Percentiles rank a stretch among this genome's conserved stretches.
Conservation (phyloP, 768 basidiomycete species). For the Leccinum olivaceopallidum region DNA sequence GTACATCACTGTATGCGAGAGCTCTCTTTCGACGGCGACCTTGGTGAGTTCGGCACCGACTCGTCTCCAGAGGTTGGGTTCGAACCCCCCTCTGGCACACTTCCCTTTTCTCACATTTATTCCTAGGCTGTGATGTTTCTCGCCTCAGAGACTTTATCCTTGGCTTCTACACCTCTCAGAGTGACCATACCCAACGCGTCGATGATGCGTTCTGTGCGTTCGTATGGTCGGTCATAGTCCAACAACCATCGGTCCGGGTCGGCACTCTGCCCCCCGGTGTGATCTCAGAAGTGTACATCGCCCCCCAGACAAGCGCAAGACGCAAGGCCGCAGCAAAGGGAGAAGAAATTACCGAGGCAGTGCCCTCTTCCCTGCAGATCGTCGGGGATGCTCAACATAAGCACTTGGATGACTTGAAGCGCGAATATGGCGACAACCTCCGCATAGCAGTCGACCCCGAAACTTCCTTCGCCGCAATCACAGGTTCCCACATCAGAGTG, state of each 20-base stretch:
- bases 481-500: constrained; percentile 83
- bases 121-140: constrained; percentile 70
- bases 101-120: constrained; percentile 24
- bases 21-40: constrained; percentile 86
- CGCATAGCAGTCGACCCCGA: constrained; percentile 77
- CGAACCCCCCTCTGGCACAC: constrained; percentile 41
- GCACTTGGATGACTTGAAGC: constrained; percentile 55
- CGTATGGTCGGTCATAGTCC: constrained; percentile 78
- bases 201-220: constrained; percentile 80
- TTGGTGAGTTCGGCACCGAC: constrained; percentile 56
- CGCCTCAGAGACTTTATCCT: constrained; percentile 69
- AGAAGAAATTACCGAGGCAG: constrained; percentile 44
- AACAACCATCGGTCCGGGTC: constrained; percentile 74
- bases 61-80: constrained; percentile 35
- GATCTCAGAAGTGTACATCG: constrained; percentile 72
- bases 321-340: constrained; percentile 63
- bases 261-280: constrained; percentile 63
- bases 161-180: constrained; percentile 56
- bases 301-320: constrained; percentile 69
- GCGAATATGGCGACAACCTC: constrained; percentile 59
- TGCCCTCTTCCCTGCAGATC: constrained; percentile 48
- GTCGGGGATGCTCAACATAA: constrained; percentile 56
- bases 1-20: constrained; percentile 83
- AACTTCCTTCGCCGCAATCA: constrained; percentile 75
- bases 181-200: constrained; percentile 49